Evolutionary conservation across 768 basidiomycete genomes (phyloP).

Genomic region (Amanita muscaria): DNA sequence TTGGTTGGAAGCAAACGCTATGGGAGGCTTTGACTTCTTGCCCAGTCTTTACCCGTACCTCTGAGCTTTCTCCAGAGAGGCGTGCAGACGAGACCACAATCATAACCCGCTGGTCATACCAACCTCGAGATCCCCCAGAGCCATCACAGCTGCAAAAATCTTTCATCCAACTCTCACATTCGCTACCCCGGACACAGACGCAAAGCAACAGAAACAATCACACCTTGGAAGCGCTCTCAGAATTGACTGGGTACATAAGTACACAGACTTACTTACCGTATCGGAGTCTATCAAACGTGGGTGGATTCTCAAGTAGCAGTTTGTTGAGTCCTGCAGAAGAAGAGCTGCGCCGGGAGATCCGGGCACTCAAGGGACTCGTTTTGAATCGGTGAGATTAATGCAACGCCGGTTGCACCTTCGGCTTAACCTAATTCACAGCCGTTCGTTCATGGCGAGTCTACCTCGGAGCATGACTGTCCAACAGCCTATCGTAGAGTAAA

Average conservation of each 20-base stretch:
- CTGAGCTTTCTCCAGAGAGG: slow-evolving; percentile 11
- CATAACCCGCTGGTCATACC: slow-evolving; percentile 30
- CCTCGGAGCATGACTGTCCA: slow-evolving; percentile 12
- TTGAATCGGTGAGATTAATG: slow-evolving; percentile 52
- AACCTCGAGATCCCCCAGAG: slow-evolving; percentile 21
- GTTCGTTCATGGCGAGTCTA: slow-evolving; percentile 31
- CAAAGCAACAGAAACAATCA: slow-evolving; percentile 40
- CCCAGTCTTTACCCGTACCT: slow-evolving; percentile 34
- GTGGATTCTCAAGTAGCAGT: slow-evolving; percentile 18
- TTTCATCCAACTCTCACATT: slow-evolving; percentile 24
- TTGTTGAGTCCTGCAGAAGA: slow-evolving; percentile 43
- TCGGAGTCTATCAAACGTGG: slow-evolving; percentile 22
- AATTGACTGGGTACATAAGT: slow-evolving; percentile 74
- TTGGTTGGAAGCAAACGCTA: slow-evolving; percentile 32
- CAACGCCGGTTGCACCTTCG: not conserved
- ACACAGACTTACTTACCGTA: slow-evolving; percentile 58
- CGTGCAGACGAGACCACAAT: slow-evolving; percentile 14
- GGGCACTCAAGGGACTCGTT: slow-evolving; percentile 71
- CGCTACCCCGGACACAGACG: slow-evolving; percentile 28
- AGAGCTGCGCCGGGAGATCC: slow-evolving; percentile 64
- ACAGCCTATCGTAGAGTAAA: not conserved
- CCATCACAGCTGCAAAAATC: slow-evolving; percentile 32
- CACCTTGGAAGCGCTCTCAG: slow-evolving; percentile 55
- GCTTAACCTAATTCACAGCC: slow-evolving; percentile 17
- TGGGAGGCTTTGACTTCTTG: slow-evolving; percentile 54